Percentiles rank a stretch among this genome's conserved stretches.
phyloP scores from a whole-genome alignment of 2,329 filamentous ascomycete species.

The Niveomyces coronatus region DNA sequence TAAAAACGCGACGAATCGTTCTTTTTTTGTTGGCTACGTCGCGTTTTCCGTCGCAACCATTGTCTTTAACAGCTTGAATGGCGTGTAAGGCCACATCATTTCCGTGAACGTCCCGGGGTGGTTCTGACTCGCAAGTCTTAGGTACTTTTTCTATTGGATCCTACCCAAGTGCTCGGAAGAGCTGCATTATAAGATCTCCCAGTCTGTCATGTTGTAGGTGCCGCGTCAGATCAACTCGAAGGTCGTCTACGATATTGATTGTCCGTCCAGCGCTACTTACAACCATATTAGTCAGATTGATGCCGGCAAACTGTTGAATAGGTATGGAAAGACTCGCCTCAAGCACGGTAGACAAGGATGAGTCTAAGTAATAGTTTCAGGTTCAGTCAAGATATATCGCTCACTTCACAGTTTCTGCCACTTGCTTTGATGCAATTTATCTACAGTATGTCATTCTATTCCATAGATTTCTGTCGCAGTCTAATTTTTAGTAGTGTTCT shows the following conservation, averaged over 20 bases:
- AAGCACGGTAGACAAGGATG: no score
- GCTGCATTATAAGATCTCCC: not conserved
- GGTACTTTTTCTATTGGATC: not conserved
- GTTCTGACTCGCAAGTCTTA: not conserved
- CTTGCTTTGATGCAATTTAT: not conserved
- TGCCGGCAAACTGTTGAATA: not conserved
- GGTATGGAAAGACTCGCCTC: no score
- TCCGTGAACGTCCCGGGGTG: no score
- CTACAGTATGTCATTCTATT: not conserved
- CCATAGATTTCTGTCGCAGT: not conserved
- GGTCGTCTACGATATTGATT: not conserved
- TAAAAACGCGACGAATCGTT: not conserved
- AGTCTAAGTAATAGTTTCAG: not conserved
- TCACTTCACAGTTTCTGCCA: constrained; percentile 1
- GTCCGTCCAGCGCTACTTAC: not conserved
- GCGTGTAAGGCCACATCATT: not conserved
- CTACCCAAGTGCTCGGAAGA: not conserved
- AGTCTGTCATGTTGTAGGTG: not conserved
- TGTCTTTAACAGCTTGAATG: not conserved
- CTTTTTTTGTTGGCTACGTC: constrained; percentile 5
- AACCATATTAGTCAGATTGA: not conserved
- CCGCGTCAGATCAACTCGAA: no score
- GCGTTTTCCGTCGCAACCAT: not conserved
- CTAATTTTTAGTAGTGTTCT: constrained; percentile 16
- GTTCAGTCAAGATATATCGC: constrained; percentile 1